phyloP scores from a whole-genome alignment of 2,329 filamentous ascomycete genomes.

The Monilinia aucupariae region DNA sequence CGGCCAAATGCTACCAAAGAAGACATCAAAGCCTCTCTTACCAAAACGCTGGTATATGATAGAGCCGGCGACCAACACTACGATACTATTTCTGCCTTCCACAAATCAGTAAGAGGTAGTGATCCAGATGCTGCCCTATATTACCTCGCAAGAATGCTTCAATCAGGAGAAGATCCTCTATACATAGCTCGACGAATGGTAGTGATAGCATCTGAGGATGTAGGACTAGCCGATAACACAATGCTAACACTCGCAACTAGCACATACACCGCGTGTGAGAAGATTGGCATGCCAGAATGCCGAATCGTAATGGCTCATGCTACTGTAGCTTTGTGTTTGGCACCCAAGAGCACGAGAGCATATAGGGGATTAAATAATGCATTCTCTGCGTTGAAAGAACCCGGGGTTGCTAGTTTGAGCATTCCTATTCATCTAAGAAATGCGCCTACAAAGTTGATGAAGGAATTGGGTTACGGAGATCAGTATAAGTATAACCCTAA shows the following conservation, averaged over 20 bases:
- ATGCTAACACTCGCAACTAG: slow-evolving; percentile 80
- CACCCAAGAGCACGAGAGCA: slow-evolving; percentile 79
- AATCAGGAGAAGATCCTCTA: slow-evolving; percentile 87
- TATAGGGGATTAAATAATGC: slow-evolving; percentile 81
- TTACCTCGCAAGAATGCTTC: slow-evolving; percentile 92
- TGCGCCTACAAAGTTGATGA: slow-evolving; percentile 87
- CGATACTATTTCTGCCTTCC: slow-evolving; percentile 93
- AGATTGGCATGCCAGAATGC: slow-evolving; percentile 92
- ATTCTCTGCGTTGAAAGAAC: slow-evolving; percentile 71
- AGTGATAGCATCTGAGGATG: slow-evolving; percentile 89
- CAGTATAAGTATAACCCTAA: slow-evolving; percentile 98
- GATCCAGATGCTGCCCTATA: slow-evolving; percentile 86
- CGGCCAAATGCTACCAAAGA: slow-evolving; percentile 63
- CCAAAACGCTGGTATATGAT: slow-evolving; percentile 92
- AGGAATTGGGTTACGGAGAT: slow-evolving; percentile 81
- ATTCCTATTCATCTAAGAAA: slow-evolving; percentile 87
- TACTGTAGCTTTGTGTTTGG: slow-evolving; percentile 71
- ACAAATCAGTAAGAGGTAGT: slow-evolving; percentile 87
- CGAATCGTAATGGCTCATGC: slow-evolving; percentile 87
- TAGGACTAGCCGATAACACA: slow-evolving; percentile 81
- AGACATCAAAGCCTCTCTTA: slow-evolving; percentile 74
- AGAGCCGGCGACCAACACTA: slow-evolving; percentile 94
- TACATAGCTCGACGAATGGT: slow-evolving; percentile 91
- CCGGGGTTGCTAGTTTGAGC: slow-evolving; percentile 73
- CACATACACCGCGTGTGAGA: slow-evolving; percentile 80